Evolutionary conservation across 129 eudicot species (phyloP).

Genomic region (Flaveria linearis): DNA sequence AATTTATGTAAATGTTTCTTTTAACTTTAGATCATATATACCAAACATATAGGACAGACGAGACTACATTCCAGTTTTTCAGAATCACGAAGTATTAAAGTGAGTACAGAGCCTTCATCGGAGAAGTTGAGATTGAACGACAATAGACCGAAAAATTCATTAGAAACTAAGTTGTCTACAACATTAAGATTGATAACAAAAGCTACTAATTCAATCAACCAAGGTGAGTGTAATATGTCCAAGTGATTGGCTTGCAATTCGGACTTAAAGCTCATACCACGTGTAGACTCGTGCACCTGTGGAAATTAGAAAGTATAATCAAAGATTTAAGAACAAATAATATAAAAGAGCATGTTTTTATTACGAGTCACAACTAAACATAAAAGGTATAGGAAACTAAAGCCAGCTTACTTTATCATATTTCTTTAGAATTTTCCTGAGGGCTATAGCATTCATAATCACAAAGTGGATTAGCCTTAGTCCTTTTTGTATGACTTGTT

Average conservation of each 20-base stretch:
- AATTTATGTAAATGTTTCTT: too few relatives aligned
- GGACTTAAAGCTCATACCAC: conserved; percentile 53
- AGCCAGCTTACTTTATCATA: conserved; percentile 52
- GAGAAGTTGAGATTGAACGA: conserved; percentile 33
- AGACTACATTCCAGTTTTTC: conserved; percentile 45
- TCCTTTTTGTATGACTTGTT: conserved; percentile 43
- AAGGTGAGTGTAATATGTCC: conserved; percentile 64
- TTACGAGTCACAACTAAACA: neutral
- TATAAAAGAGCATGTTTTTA: neutral
- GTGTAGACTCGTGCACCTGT: conserved; percentile 52
- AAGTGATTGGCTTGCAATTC: conserved; percentile 41
- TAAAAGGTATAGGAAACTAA: neutral
- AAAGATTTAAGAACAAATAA: neutral
- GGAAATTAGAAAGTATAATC: neutral
- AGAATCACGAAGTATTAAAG: conserved; percentile 41
- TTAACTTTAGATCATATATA: neutral
- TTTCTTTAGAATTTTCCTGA: conserved; percentile 56
- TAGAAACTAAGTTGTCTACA: conserved; percentile 22
- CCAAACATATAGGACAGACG: conserved; percentile 66
- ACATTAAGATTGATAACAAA: conserved; percentile 48
- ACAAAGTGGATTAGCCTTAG: conserved; percentile 47
- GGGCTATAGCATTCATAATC: conserved; percentile 53
- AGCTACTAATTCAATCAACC: conserved; percentile 63
- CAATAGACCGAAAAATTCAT: conserved; percentile 30
- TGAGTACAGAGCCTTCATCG: conserved; percentile 34